A percentile compares a stretch with the other conserved stretches of the same genome.
Conservation (phyloP, 1,284 basidiomycete species). For the Taiwanofungus camphoratus region DNA sequence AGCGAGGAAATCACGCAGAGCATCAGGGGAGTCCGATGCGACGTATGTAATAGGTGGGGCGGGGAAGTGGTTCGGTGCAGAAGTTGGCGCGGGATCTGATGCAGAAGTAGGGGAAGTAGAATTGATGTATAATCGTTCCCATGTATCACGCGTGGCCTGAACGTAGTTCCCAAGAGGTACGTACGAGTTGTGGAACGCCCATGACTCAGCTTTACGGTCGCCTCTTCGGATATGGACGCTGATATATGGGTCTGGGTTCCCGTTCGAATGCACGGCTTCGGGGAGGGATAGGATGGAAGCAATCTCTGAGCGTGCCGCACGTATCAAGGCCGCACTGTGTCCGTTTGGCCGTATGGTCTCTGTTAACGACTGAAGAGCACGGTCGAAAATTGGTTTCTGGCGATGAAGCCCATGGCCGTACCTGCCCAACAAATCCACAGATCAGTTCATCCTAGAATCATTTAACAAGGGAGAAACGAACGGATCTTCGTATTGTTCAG, state of each 20-base stretch:
- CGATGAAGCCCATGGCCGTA: slow-evolving; percentile 51
- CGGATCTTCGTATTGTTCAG: slow-evolving; percentile 56
- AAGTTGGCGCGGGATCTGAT: slow-evolving; percentile 9
- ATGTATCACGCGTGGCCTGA: slow-evolving; percentile 36
- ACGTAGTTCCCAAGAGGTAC: slow-evolving; percentile 47
- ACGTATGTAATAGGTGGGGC: slow-evolving; percentile 39
- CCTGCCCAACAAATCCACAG: slow-evolving; percentile 27
- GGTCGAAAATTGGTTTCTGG: slow-evolving; percentile 46
- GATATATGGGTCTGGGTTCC: slow-evolving; percentile 35
- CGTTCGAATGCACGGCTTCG: not conserved
- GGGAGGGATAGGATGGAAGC: slow-evolving; percentile 26
- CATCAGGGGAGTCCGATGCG: slow-evolving; percentile 53
- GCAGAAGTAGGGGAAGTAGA: slow-evolving; percentile 2
- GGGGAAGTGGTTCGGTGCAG: slow-evolving; percentile 20
- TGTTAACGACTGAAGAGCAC: slow-evolving; percentile 40
- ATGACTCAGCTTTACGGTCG: slow-evolving; percentile 44
- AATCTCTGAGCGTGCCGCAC: slow-evolving; percentile 43
- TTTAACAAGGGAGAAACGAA: slow-evolving; percentile 29
- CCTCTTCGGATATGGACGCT: slow-evolving; percentile 57
- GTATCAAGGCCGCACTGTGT: slow-evolving; percentile 41
- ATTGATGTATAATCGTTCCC: slow-evolving; percentile 21
- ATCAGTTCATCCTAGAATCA: slow-evolving; percentile 1
- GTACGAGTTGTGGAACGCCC: slow-evolving; percentile 38
- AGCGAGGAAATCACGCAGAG: slow-evolving; percentile 37
- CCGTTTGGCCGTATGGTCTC: slow-evolving; percentile 50